These are phyloP conservation scores for Tetrahymena borealis DNA, from an alignment of 73 alveolate species.

Conservation along the genomic window DNA sequence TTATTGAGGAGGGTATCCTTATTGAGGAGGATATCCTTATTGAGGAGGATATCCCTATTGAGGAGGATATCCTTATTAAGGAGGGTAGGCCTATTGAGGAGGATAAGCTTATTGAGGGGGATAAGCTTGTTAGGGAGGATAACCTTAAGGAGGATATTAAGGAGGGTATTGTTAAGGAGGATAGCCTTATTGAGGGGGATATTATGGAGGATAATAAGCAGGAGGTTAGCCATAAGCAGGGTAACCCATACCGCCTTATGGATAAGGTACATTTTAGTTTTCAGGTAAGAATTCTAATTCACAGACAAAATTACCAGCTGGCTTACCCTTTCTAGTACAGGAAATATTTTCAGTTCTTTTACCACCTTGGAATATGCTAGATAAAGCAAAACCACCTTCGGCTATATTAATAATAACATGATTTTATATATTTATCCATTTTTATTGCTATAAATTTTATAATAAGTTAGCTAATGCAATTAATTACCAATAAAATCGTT, in stretches of 20 bases:
- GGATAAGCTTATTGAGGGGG: too few species aligned
- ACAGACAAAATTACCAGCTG: neutral
- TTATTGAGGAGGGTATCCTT: neutral
- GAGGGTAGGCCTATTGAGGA: neutral
- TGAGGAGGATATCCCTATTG: neutral
- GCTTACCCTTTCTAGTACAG: neutral
- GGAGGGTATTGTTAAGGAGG: neutral
- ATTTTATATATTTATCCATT: neutral
- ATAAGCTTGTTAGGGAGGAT: neutral
- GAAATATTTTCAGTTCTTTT: neutral
- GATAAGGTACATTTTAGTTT: neutral
- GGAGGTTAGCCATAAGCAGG: slow-evolving; percentile 2
- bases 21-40: neutral
- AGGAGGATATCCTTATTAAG: too few species aligned
- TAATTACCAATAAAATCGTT: neutral
- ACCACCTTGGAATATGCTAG: neutral
- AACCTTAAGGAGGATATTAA: neutral
- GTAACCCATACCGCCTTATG: too few species aligned
- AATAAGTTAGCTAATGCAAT: too few species aligned
- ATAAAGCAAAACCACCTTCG: neutral
- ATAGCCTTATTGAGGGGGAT: neutral
- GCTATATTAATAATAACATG: neutral
- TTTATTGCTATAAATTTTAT: neutral
- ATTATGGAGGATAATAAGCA: neutral
- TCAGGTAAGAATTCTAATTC: neutral